phyloP scores from a whole-genome alignment of 179 eudicot species.

The Pouteria campechiana region DNA sequence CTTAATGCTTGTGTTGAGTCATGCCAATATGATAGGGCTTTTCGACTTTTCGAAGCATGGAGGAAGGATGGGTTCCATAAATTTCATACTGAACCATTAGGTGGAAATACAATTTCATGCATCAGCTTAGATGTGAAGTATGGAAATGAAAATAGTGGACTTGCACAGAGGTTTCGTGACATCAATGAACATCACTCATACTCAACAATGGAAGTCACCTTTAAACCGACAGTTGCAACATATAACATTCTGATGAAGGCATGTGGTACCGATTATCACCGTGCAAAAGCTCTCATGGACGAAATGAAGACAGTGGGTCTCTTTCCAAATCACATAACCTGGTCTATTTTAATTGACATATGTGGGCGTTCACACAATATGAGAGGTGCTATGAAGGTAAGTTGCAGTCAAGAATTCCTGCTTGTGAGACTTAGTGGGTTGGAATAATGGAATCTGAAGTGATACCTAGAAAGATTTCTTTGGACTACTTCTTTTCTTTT shows the following conservation, averaged over 20 bases:
- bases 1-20: constrained; percentile 95
- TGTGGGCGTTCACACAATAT: constrained; percentile 62
- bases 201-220: constrained; percentile 35
- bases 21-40: constrained; percentile 80
- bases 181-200: constrained; percentile 19
- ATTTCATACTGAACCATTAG: constrained; percentile 5
- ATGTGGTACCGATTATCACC: constrained; percentile 73
- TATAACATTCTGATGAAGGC: constrained; percentile 91
- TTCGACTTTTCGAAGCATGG: constrained; percentile 75
- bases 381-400: constrained; percentile 69
- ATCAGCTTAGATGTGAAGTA: not conserved
- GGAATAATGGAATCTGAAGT: too few species aligned
- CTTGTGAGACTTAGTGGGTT: too few species aligned
- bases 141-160: constrained; percentile 6
- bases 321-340: constrained; percentile 83
- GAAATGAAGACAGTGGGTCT: constrained; percentile 71
- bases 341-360: constrained; percentile 67
- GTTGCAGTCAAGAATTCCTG: too few species aligned
- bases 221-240: constrained; percentile 68
- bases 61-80: constrained; percentile 33
- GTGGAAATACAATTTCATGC: constrained; percentile 6
- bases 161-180: constrained; percentile 4
- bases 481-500: not conserved
- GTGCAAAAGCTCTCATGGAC: constrained; percentile 65
- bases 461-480: not conserved